Conservation (phyloP, 169 alveolate genomes). For the Plasmodium relictum region DNA sequence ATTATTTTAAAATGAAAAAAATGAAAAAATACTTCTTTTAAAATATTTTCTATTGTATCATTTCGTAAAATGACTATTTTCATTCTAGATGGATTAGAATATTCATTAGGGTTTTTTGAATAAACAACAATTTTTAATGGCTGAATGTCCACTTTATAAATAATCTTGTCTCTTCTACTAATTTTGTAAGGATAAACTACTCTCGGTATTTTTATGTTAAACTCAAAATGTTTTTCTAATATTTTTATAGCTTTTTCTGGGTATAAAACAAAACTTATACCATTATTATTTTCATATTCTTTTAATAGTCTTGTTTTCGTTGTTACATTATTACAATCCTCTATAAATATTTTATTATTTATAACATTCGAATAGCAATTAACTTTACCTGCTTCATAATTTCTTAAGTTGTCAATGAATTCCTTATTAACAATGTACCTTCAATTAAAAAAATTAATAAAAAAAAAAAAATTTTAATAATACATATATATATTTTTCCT, state of each 20-base stretch:
- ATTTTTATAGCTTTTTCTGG: constrained; percentile 65
- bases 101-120: constrained; percentile 56
- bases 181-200: constrained; percentile 42
- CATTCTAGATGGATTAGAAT: constrained; percentile 53
- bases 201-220: constrained; percentile 50
- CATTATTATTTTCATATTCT: constrained; percentile 62
- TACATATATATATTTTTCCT: background rate
- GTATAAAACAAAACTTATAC: constrained; percentile 32
- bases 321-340: constrained; percentile 23
- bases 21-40: constrained; percentile 27
- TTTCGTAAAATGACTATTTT: constrained; percentile 46
- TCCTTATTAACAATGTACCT: constrained; percentile 65
- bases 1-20: background rate
- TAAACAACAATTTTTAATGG: constrained; percentile 61
- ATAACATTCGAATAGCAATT: constrained; percentile 9
- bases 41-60: constrained; percentile 47
- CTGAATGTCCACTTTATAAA: constrained; percentile 53
- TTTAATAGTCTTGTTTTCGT: constrained; percentile 44
- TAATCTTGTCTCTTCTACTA: constrained; percentile 21
- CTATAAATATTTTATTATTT: constrained; percentile 54
- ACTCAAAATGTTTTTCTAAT: constrained; percentile 57
- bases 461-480: background rate
- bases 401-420: constrained; percentile 60
- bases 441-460: background rate
- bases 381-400: constrained; percentile 43